A percentile compares a stretch with the other conserved stretches of the same genome.
phyloP scores from a whole-genome alignment of 768 basidiomycete genomes.

The Hysterangium stoloniferum region DNA sequence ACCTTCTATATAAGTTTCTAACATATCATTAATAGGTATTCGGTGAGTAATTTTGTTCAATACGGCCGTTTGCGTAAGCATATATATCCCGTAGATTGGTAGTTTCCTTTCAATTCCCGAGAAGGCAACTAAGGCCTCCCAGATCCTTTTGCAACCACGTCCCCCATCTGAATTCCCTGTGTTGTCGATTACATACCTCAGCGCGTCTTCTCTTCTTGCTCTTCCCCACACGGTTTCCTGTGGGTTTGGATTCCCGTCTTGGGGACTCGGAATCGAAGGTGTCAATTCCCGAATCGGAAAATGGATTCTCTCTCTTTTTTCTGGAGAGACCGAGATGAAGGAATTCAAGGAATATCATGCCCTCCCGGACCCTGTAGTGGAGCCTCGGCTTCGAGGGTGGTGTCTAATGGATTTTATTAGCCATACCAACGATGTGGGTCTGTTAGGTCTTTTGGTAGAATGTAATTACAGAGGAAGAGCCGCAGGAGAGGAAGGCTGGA shows the following conservation, averaged over 20 bases:
- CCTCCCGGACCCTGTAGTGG: constrained; percentile 15
- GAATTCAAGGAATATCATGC: constrained; percentile 5
- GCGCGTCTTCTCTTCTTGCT: constrained; percentile 72
- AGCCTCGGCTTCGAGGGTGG: constrained; percentile 63
- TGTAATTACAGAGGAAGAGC: constrained; percentile 57
- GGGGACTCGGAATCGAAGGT: constrained; percentile 77
- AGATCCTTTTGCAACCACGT: constrained; percentile 37
- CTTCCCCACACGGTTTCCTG: constrained; percentile 68
- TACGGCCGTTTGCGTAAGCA: constrained; percentile 40
- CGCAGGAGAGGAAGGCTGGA: constrained; percentile 15
- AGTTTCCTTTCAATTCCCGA: constrained; percentile 80
- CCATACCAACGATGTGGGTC: constrained; percentile 41
- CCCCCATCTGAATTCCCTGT: constrained; percentile 31
- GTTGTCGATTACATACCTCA: constrained; percentile 73
- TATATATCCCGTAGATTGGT: constrained; percentile 33
- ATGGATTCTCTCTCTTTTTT: constrained; percentile 59
- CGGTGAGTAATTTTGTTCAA: constrained; percentile 3
- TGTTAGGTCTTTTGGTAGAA: constrained; percentile 66
- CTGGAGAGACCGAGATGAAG: not conserved
- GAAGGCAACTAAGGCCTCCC: constrained; percentile 55
- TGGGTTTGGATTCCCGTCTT: constrained; percentile 76
- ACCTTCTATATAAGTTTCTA: not conserved
- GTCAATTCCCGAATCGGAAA: constrained; percentile 67
- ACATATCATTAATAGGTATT: constrained; percentile 3
- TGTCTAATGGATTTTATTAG: constrained; percentile 65